Conservation (phyloP, 768 basidiomycete species). For the Artomyces pyxidatus region DNA sequence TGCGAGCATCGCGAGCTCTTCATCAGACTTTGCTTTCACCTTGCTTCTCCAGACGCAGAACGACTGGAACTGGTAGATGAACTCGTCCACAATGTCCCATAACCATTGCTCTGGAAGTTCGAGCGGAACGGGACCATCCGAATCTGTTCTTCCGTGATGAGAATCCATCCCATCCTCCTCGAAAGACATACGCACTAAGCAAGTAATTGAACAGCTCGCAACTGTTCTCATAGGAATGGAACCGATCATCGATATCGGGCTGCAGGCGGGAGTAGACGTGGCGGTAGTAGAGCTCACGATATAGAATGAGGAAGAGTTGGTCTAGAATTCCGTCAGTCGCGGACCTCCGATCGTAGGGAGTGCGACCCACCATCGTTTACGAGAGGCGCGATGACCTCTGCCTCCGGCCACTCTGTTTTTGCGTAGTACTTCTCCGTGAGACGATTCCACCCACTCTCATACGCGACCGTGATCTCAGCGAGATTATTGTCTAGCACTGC, state of each 20-base stretch:
- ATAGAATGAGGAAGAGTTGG: conserved; percentile 92
- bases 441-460: conserved; percentile 96
- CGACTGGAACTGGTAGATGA: conserved; percentile 97
- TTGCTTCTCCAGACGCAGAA: conserved; percentile 91
- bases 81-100: conserved; percentile 96
- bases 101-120: conserved; percentile 96
- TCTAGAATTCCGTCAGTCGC: conserved; percentile 36
- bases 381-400: conserved; percentile 88
- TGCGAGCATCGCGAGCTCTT: conserved; percentile 76
- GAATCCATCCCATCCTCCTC: too few species aligned
- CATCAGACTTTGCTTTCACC: conserved; percentile 77
- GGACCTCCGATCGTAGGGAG: not conserved
- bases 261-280: conserved; percentile 94
- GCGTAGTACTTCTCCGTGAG: conserved; percentile 95
- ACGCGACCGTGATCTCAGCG: conserved; percentile 83
- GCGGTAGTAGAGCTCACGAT: conserved; percentile 91
- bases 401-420: conserved; percentile 95
- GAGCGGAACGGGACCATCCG: conserved; percentile 87
- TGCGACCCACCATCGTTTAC: conserved; percentile 75
- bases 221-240: conserved; percentile 96
- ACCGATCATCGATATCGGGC: conserved; percentile 94
- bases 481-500: conserved; percentile 89
- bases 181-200: conserved; percentile 62
- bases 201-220: conserved; percentile 98
- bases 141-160: too few species aligned